Conservation (phyloP, 495 filamentous ascomycete species). For the Aspergillus conjunctus region DNA sequence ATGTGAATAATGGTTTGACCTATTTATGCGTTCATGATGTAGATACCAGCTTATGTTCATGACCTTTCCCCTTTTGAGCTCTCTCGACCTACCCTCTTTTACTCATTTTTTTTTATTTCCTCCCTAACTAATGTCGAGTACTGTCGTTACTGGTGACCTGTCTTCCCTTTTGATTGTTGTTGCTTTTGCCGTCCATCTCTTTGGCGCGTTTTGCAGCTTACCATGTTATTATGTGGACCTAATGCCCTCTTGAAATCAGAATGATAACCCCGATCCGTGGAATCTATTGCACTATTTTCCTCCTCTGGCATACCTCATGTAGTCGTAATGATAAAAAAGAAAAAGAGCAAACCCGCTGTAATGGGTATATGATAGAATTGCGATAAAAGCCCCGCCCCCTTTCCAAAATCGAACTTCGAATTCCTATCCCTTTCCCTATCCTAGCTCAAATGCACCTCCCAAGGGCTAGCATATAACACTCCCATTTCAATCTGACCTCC, state of each 20-base stretch:
- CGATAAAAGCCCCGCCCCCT: too few relatives aligned
- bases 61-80: conserved; percentile 16
- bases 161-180: neutral
- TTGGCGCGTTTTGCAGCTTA: neutral
- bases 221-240: neutral
- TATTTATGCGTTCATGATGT: conserved; percentile 28
- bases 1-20: conserved; percentile 6
- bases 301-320: neutral
- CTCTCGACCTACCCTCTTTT: neutral
- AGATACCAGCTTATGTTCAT: conserved; percentile 31
- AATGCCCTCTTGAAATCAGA: conserved; percentile 13
- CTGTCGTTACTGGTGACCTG: conserved; percentile 6
- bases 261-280: neutral
- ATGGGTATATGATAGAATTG: too few relatives aligned
- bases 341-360: too few relatives aligned
- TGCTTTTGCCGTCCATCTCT: neutral
- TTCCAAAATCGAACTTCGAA: too few relatives aligned
- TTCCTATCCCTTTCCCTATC: too few relatives aligned
- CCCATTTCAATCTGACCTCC: conserved; percentile 14
- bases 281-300: neutral
- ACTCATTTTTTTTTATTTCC: conserved; percentile 17
- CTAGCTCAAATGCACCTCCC: too few relatives aligned
- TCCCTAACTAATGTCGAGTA: conserved; percentile 15
- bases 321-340: neutral
- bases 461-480: too few relatives aligned